phyloP scores from a whole-genome alignment of 768 basidiomycete genomes.

The Auricularia sp. region DNA sequence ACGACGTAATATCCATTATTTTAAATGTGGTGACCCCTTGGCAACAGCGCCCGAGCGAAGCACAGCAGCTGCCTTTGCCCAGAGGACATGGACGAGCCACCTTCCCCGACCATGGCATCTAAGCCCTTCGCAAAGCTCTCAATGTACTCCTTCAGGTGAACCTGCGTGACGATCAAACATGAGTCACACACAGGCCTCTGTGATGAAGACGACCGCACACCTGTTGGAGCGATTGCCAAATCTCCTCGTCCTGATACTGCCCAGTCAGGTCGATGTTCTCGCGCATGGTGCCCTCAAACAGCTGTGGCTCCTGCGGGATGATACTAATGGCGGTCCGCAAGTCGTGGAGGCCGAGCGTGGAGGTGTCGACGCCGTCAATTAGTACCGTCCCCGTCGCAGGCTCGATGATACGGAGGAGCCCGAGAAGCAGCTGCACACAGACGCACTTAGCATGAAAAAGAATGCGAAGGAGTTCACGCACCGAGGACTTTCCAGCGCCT shows the following conservation, averaged over 20 bases:
- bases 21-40: too few relatives aligned
- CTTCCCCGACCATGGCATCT: slow-evolving; percentile 67
- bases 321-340: slow-evolving; percentile 73
- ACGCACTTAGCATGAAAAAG: too few relatives aligned
- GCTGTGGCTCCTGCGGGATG: slow-evolving; percentile 41
- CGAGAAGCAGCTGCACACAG: slow-evolving; percentile 43
- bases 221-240: slow-evolving; percentile 81
- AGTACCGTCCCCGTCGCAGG: slow-evolving; percentile 53
- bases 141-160: slow-evolving; percentile 59
- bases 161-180: slow-evolving; percentile 25
- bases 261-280: slow-evolving; percentile 88
- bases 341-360: slow-evolving; percentile 65
- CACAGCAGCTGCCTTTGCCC: slow-evolving; percentile 86
- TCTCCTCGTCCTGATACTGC: slow-evolving; percentile 63
- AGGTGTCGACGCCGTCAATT: slow-evolving; percentile 71
- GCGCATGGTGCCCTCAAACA: slow-evolving; percentile 65
- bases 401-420: slow-evolving; percentile 71
- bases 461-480: slow-evolving; percentile 20
- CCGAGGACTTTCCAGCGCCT: slow-evolving; percentile 66
- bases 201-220: slow-evolving; percentile 20
- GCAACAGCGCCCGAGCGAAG: slow-evolving; percentile 65
- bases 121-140: slow-evolving; percentile 55
- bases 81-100: slow-evolving; percentile 69
- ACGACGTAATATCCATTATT: too few relatives aligned
- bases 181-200: not conserved